A percentile compares a stretch with the other conserved stretches of the same genome.
Evolutionary conservation across 78 protist species (phyloP).

Genomic region (Polysphondylium violaceum): DNA sequence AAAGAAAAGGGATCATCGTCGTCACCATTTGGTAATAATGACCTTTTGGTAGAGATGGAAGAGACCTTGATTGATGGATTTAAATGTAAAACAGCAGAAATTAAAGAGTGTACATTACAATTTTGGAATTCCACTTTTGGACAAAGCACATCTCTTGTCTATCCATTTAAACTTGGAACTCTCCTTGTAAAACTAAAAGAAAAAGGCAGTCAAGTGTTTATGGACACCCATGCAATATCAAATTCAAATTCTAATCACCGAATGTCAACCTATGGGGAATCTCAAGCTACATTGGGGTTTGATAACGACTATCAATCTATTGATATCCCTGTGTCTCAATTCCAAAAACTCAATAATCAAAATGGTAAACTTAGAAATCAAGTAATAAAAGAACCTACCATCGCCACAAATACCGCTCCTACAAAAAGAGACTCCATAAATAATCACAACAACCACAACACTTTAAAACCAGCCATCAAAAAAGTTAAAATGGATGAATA

Average conservation of each 20-base stretch:
- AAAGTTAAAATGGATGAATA: not conserved
- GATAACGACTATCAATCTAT: not conserved
- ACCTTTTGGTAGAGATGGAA: not conserved
- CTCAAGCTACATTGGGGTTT: not conserved
- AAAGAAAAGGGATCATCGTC: too few species aligned
- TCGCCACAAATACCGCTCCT: not conserved
- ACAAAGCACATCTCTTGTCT: not conserved
- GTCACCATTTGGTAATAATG: not conserved
- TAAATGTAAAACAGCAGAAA: not conserved
- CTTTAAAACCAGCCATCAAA: not conserved
- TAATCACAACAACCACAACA: not conserved
- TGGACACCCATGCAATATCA: too few species aligned
- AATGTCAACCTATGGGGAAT: not conserved
- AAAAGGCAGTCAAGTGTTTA: too few species aligned
- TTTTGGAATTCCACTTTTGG: conserved; percentile 72
- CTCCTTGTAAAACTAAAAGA: not conserved
- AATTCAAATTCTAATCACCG: conserved; percentile 13
- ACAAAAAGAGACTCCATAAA: not conserved
- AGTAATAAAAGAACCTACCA: not conserved
- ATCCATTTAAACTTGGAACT: not conserved
- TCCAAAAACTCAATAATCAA: conserved; percentile 18
- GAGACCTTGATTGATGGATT: not conserved
- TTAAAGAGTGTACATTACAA: not conserved
- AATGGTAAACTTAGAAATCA: not conserved
- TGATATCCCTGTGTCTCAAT: not conserved